Evolutionary conservation across 1,284 basidiomycete genomes (phyloP).

Genomic region (Erythrobasidium hasegawianum): DNA sequence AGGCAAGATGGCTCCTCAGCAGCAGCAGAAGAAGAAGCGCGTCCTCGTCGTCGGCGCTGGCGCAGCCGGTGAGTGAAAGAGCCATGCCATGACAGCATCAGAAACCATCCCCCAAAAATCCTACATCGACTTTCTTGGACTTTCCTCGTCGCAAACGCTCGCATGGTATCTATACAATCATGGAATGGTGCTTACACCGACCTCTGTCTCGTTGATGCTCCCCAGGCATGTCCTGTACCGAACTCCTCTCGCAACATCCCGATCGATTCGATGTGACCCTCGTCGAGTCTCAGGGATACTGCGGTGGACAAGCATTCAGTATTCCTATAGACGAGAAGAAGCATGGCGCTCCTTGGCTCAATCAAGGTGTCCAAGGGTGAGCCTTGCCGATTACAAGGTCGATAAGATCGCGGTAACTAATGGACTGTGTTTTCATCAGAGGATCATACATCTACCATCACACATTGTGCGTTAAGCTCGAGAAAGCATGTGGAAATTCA

Average conservation of each 20-base stretch:
- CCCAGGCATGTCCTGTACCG: constrained; percentile 54
- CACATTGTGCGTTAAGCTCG: constrained; percentile 50
- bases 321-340: constrained; percentile 52
- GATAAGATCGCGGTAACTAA: constrained; percentile 40
- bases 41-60: constrained; percentile 58
- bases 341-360: constrained; percentile 42
- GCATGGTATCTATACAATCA: background rate
- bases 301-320: constrained; percentile 62
- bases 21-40: constrained; percentile 48
- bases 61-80: constrained; percentile 55
- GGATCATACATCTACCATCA: constrained; percentile 61
- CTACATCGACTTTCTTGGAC: background rate
- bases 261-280: constrained; percentile 59
- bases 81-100: background rate
- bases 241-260: constrained; percentile 56
- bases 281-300: constrained; percentile 54
- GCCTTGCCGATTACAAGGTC: constrained; percentile 38
- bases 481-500: too few relatives aligned
- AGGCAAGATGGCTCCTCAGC: too few relatives aligned
- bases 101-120: too few relatives aligned
- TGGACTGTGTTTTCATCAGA: constrained; percentile 59
- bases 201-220: background rate
- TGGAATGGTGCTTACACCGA: background rate
- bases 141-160: background rate
- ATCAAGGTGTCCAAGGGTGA: constrained; percentile 49